Conservation (phyloP, 2,329 filamentous ascomycete species). For the Xylariales sp. region DNA sequence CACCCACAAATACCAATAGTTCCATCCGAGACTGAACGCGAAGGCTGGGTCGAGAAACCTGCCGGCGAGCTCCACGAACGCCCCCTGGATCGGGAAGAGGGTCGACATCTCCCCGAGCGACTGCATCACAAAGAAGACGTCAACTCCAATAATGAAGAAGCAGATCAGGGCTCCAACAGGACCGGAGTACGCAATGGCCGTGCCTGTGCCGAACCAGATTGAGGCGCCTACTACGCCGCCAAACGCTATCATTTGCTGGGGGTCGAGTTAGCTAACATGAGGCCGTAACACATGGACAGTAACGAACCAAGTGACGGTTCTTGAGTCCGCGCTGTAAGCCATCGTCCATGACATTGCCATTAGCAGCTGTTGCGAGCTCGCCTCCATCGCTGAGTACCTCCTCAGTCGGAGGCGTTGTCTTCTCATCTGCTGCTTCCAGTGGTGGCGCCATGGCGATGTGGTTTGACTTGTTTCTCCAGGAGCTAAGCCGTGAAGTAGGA, state of each 20-base stretch:
- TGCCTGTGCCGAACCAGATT: slow-evolving; percentile 25
- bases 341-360: slow-evolving; percentile 22
- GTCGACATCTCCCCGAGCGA: slow-evolving; percentile 53
- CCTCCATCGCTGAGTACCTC: too few species aligned
- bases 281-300: background rate
- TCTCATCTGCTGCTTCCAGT: too few species aligned
- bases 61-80: slow-evolving; percentile 46
- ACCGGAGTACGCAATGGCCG: slow-evolving; percentile 25
- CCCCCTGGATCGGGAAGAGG: slow-evolving; percentile 46
- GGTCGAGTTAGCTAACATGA: background rate
- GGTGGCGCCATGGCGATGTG: too few species aligned
- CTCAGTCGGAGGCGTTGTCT: too few species aligned
- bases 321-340: slow-evolving; percentile 24
- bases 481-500: too few species aligned
- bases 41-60: slow-evolving; percentile 46
- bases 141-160: slow-evolving; percentile 26
- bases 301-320: slow-evolving; percentile 2
- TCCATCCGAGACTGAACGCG: slow-evolving; percentile 43
- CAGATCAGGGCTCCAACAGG: slow-evolving; percentile 27
- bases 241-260: slow-evolving; percentile 25
- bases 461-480: too few species aligned
- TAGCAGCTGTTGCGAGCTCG: slow-evolving; percentile 17
- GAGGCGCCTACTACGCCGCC: slow-evolving; percentile 24
- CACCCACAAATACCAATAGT: slow-evolving; percentile 44
- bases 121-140: slow-evolving; percentile 40